These are phyloP conservation scores for Metschnikowia arizonensis DNA, from an alignment of 805 yeast species.

Conservation along the genomic window DNA sequence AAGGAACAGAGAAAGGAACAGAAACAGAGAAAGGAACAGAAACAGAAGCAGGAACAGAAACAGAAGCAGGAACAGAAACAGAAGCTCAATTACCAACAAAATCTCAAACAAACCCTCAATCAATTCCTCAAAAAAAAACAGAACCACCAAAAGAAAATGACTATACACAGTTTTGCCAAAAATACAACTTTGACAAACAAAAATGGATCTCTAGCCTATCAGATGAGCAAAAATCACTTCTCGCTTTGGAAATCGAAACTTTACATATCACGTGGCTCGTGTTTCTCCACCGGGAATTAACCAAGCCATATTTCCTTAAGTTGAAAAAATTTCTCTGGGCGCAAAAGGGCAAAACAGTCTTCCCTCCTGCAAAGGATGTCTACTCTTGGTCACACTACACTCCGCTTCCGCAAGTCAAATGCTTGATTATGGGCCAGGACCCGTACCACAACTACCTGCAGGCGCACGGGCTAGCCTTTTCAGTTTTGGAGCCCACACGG, in stretches of 20 bases:
- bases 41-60: too few relatives aligned
- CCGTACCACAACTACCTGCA: slow-evolving; percentile 92
- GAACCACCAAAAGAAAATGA: not conserved
- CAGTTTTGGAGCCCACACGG: slow-evolving; percentile 76
- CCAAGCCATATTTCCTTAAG: slow-evolving; percentile 77
- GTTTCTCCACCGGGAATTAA: slow-evolving; percentile 62
- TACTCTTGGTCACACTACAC: slow-evolving; percentile 92
- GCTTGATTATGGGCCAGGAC: slow-evolving; percentile 88
- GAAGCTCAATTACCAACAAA: too few relatives aligned
- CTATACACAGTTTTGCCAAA: slow-evolving; percentile 8
- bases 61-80: too few relatives aligned
- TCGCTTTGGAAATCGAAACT: slow-evolving; percentile 63
- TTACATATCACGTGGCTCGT: slow-evolving; percentile 79
- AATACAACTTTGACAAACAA: slow-evolving; percentile 43
- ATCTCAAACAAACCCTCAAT: too few relatives aligned
- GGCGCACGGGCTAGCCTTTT: slow-evolving; percentile 95
- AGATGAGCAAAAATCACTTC: slow-evolving; percentile 46
- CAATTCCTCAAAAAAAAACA: too few relatives aligned
- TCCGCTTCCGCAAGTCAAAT: slow-evolving; percentile 68
- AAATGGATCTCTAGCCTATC: slow-evolving; percentile 49
- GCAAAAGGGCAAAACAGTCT: slow-evolving; percentile 47
- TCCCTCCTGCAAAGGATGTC: slow-evolving; percentile 73
- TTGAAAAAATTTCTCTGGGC: slow-evolving; percentile 67
- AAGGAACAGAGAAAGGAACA: too few relatives aligned
- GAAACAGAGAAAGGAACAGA: too few relatives aligned